Evolutionary conservation across 306 rosid genomes (phyloP), one percentile per base, ranked within the genome.

Genomic region (Alnus glutinosa): DNA sequence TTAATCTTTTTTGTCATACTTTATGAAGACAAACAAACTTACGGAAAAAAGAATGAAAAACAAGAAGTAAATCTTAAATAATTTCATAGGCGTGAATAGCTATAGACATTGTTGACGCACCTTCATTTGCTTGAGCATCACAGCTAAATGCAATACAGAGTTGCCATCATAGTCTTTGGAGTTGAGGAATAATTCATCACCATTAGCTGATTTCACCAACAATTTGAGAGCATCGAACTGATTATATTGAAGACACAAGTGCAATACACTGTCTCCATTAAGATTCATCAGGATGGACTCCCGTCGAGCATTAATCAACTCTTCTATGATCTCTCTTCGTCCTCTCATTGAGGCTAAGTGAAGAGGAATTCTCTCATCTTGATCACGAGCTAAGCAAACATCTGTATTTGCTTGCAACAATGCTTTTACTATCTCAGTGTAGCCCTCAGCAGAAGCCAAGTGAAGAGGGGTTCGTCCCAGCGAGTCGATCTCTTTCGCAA

Each of bases 311-410:
- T 7, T 15, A 2, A 77, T 37, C 2, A 82, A 36, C 15, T 13
- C 76, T 9, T 42, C 14, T 9, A 55, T 66, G 34, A 78, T 76
- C 50, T 74, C 67, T 9, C 15, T 0, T 1, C 51, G 16, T 6
- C 74, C 86, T 51, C 80, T 78, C 19, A 70, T 70, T 14, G 57
- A 54, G 0, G 83, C 83, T 9, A 74, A 70, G 34, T 83, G 83
- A 18, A 77, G 70, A 76, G 81, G 75, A 13, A 77, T 63, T 37
- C 42, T 81, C 7, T 67, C 81, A 49, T 61, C 57, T 15, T 82
- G 42, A 32, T 82, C 74, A 39, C 1, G 10, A 2, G 15, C 28
- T 15, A 42, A 6, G 23, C 81, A 82, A n/a, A 42, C 50, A 5
- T 37, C 30, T 2, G 13, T 34, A 32, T 57, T 39, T 44, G 10